These are phyloP conservation scores for Papiliotrema flavescens DNA, from an alignment of 1,284 basidiomycete species.

Conservation along the genomic window DNA sequence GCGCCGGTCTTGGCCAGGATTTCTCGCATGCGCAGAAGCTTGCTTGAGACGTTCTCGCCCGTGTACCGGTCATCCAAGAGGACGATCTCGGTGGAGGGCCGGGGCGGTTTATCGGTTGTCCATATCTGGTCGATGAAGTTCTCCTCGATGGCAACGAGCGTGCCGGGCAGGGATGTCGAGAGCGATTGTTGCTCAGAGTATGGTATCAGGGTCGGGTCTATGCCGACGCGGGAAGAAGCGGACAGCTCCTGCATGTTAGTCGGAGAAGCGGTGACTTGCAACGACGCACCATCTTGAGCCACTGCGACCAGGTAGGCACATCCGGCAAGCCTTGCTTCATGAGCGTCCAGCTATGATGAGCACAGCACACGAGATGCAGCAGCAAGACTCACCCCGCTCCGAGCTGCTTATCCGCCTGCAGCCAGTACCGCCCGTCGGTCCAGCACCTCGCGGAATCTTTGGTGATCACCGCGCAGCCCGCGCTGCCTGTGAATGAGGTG, in stretches of 20 bases:
- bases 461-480: conserved; percentile 81
- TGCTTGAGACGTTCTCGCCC: conserved; percentile 65
- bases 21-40: conserved; percentile 64
- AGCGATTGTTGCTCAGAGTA: conserved; percentile 55
- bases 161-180: conserved; percentile 49
- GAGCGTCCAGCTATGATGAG: conserved; percentile 69
- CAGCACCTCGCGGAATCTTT: conserved; percentile 57
- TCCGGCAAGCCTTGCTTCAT: conserved; percentile 86
- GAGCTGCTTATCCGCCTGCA: conserved; percentile 87
- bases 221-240: conserved; percentile 64
- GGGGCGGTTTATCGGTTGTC: conserved; percentile 58
- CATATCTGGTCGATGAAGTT: conserved; percentile 86
- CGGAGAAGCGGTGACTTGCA: neutral
- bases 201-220: conserved; percentile 72
- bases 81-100: conserved; percentile 68
- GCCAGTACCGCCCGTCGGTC: conserved; percentile 90
- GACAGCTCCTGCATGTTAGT: conserved; percentile 57
- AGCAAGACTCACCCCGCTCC: conserved; percentile 58
- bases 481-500: conserved; percentile 89
- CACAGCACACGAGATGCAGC: neutral
- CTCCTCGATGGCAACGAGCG: conserved; percentile 60
- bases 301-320: conserved; percentile 87
- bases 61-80: conserved; percentile 61
- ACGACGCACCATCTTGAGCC: conserved; percentile 63
- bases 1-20: conserved; percentile 64